A percentile compares a stretch with the other conserved stretches of the same genome.
These are phyloP conservation scores for Pisolithus orientalis DNA, from an alignment of 768 basidiomycete genomes.

Conservation along the genomic window DNA sequence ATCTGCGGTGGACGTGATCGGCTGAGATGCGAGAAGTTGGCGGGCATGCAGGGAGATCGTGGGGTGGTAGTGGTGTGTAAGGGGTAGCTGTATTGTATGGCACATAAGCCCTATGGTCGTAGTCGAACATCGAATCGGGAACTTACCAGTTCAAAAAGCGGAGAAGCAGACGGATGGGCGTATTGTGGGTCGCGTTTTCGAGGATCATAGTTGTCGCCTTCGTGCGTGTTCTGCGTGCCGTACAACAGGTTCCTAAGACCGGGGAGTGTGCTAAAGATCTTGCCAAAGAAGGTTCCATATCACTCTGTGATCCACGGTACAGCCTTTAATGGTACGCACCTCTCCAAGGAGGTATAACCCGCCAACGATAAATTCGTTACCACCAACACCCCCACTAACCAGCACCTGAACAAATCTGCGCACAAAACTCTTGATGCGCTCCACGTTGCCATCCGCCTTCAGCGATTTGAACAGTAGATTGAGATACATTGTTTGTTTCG, in stretches of 20 bases:
- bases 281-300: background rate
- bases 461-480: slow-evolving; percentile 89
- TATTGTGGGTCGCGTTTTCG: slow-evolving; percentile 87
- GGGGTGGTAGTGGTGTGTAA: slow-evolving; percentile 86
- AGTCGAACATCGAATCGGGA: background rate
- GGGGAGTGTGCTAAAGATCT: slow-evolving; percentile 48
- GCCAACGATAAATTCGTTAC: slow-evolving; percentile 84
- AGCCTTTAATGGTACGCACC: slow-evolving; percentile 37
- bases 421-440: slow-evolving; percentile 74
- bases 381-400: slow-evolving; percentile 60
- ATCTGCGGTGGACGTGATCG: slow-evolving; percentile 78
- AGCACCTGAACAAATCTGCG: slow-evolving; percentile 80
- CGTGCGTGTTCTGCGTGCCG: slow-evolving; percentile 22
- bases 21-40: slow-evolving; percentile 67
- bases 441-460: slow-evolving; percentile 54
- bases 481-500: slow-evolving; percentile 95
- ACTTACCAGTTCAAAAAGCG: slow-evolving; percentile 88
- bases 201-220: slow-evolving; percentile 62
- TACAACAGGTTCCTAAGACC: slow-evolving; percentile 42
- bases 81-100: slow-evolving; percentile 48
- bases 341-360: slow-evolving; percentile 84
- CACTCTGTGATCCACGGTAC: background rate
- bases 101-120: background rate
- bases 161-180: slow-evolving; percentile 70
- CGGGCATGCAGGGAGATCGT: slow-evolving; percentile 80